Base-by-base conservation (phyloP, 73 alveolate species). In the Symbiodinium pilosum region DNA sequence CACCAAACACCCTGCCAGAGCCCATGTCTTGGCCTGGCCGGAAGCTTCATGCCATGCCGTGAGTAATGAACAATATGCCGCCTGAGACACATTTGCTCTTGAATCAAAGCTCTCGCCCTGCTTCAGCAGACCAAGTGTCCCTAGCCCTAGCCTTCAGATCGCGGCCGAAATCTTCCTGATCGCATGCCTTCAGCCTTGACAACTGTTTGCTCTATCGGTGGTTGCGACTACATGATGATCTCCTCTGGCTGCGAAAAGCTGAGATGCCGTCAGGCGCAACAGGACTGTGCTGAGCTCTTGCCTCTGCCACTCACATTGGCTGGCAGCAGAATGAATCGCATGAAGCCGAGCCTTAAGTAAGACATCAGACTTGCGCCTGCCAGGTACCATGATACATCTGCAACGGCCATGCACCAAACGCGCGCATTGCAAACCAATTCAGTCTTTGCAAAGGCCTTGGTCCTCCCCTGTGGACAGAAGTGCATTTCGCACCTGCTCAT, bases 1-100 rank as follows among this genome's bases (percentile, higher is more conserved):
- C n/a, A 16, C 8, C 16, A 16, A 16, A 12, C 18, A 0, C 34
- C 43, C 64, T 30, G 5, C 21, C 34, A 39, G 14, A 36, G 16
- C 5, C 42, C 40, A 83, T 8, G 38, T 9, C 81, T 77, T 26
- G 32, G 39, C 97, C 97, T 91, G 97, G 43, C 97, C 97, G 32
- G 68, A 41, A 40, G 77, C 97, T 38, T 85, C 87, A 38, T 91
- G 97, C 97, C 97, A 91, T 11, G 89, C 88, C 34, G 97, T 91
- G 30, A 91, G 77, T 21, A 91, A 34, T 7, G 97, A 68, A 75
- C 97, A 91, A 40, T 91, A 91, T 69, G 81, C 52, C n/a, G 89
- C 54, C 97, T 91, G 88, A 39, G 20, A 42, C 43, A 2, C 43
- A 38, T n/a, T n/a, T n/a, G n/a, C n/a, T n/a, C n/a, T n/a, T n/a